These are phyloP conservation scores for Cyberlindnera saturnus DNA, from an alignment of 805 yeast genomes.

Conservation along the genomic window DNA sequence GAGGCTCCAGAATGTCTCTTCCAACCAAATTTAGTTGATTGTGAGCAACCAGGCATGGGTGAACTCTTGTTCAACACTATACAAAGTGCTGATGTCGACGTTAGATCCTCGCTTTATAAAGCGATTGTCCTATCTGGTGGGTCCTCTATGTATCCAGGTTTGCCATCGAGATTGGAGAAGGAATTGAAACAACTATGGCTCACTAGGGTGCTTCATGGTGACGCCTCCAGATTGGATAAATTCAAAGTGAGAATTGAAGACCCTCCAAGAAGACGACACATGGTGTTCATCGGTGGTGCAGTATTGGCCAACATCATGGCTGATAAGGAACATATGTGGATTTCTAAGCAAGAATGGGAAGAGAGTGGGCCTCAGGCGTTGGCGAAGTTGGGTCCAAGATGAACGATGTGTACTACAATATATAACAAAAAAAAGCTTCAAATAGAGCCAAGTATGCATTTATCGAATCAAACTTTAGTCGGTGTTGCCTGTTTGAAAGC, in stretches of 20 bases:
- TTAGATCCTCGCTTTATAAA: constrained; percentile 80
- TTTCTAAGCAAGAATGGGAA: constrained; percentile 93
- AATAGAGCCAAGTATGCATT: not conserved
- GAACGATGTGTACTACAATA: constrained; percentile 7
- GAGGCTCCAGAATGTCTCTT: constrained; percentile 96
- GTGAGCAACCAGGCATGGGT: constrained; percentile 95
- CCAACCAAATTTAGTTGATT: constrained; percentile 92
- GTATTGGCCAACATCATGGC: constrained; percentile 97
- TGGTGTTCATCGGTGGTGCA: constrained; percentile 99
- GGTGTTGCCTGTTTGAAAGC: constrained; percentile 45
- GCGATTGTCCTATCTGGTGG: constrained; percentile 97
- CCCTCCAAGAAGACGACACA: constrained; percentile 97
- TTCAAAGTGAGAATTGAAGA: constrained; percentile 96
- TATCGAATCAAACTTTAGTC: not conserved
- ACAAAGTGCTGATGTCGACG: constrained; percentile 92
- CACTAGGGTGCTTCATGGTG: constrained; percentile 79
- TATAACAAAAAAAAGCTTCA: not conserved
- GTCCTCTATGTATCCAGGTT: constrained; percentile 97
- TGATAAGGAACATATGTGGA: constrained; percentile 98
- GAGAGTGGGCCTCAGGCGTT: constrained; percentile 88
- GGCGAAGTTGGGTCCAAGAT: constrained; percentile 89
- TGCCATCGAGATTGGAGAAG: constrained; percentile 91
- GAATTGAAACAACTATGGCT: constrained; percentile 96
- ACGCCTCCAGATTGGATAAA: constrained; percentile 79
- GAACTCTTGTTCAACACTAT: constrained; percentile 87